These are phyloP conservation scores for Mrakiaceae sp. DNA, from an alignment of 1,284 basidiomycete genomes.

Conservation along the genomic window DNA sequence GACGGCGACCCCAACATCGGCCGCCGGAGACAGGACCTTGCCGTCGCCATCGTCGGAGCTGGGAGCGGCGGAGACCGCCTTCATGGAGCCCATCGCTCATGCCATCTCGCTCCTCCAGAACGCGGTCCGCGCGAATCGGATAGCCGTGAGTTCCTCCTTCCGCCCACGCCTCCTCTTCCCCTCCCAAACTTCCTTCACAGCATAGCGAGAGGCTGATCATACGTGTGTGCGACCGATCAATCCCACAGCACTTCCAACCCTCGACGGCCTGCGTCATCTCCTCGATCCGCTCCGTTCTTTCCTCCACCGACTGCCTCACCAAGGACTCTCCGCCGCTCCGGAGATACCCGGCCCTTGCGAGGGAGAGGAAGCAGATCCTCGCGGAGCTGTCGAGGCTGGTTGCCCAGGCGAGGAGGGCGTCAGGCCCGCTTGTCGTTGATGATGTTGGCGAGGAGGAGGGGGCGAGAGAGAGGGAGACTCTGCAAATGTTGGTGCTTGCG, in stretches of 20 bases:
- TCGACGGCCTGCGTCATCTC: slow-evolving; percentile 71
- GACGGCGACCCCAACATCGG: too few relatives aligned
- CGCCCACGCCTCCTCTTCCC: not conserved
- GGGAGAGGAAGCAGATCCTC: slow-evolving; percentile 71
- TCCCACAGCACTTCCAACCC: slow-evolving; percentile 34
- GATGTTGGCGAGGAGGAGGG: not conserved
- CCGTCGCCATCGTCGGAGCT: too few relatives aligned
- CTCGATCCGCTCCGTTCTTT: slow-evolving; percentile 79
- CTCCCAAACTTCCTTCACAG: not conserved
- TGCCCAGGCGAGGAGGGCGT: slow-evolving; percentile 66
- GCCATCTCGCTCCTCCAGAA: slow-evolving; percentile 74
- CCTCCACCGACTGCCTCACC: slow-evolving; percentile 71
- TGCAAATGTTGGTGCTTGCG: slow-evolving; percentile 21
- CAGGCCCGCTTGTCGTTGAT: slow-evolving; percentile 33
- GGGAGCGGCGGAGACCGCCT: slow-evolving; percentile 11
- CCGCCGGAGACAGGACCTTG: too few relatives aligned
- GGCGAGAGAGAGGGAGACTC: slow-evolving; percentile 30
- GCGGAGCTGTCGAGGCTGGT: slow-evolving; percentile 74
- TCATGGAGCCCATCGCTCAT: slow-evolving; percentile 52
- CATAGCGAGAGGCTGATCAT: too few relatives aligned
- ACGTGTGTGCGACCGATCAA: too few relatives aligned
- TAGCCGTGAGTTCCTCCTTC: slow-evolving; percentile 30
- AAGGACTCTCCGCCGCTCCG: slow-evolving; percentile 66
- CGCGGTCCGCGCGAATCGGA: slow-evolving; percentile 62
- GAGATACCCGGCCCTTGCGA: slow-evolving; percentile 53